phyloP scores from a whole-genome alignment of 1,284 basidiomycete genomes.

The Termitomyces sp. region DNA sequence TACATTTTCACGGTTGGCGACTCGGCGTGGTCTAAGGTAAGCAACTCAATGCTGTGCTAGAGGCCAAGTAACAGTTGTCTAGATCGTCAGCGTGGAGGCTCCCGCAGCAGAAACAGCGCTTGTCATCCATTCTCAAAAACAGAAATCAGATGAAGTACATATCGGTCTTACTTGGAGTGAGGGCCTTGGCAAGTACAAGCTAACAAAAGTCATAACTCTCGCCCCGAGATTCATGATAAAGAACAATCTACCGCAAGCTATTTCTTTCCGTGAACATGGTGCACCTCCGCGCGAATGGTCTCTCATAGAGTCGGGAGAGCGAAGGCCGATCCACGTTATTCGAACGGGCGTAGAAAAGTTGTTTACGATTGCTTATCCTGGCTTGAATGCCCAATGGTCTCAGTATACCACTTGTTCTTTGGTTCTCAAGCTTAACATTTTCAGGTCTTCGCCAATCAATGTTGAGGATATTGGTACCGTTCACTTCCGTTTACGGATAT shows the following conservation, averaged over 20 bases:
- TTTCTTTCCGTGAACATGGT: conserved; percentile 86
- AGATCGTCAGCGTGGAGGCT: conserved; percentile 77
- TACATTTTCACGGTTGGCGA: conserved; percentile 84
- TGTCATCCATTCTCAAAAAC: conserved; percentile 63
- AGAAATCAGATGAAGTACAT: conserved; percentile 77
- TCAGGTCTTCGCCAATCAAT: conserved; percentile 89
- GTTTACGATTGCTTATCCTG: conserved; percentile 81
- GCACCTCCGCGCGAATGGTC: conserved; percentile 66
- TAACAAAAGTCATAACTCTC: conserved; percentile 92
- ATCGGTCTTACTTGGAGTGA: conserved; percentile 91
- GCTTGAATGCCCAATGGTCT: conserved; percentile 78
- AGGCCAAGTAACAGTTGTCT: not conserved
- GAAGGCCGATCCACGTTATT: conserved; percentile 68
- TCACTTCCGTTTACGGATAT: conserved; percentile 64
- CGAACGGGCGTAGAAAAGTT: conserved; percentile 65
- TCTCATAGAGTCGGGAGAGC: conserved; percentile 64
- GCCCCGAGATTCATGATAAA: conserved; percentile 89
- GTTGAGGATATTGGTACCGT: conserved; percentile 88
- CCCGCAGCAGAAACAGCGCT: conserved; percentile 88
- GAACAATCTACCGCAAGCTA: conserved; percentile 68
- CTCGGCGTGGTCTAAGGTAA: conserved; percentile 87
- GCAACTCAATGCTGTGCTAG: conserved; percentile 15
- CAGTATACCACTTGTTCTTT: not conserved
- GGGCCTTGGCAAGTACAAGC: conserved; percentile 93
- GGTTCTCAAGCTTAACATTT: conserved; percentile 10